Evolutionary conservation across 495 filamentous ascomycete species (phyloP), one percentile per base, ranked within the genome.

Genomic region (Xylaria intraflava): DNA sequence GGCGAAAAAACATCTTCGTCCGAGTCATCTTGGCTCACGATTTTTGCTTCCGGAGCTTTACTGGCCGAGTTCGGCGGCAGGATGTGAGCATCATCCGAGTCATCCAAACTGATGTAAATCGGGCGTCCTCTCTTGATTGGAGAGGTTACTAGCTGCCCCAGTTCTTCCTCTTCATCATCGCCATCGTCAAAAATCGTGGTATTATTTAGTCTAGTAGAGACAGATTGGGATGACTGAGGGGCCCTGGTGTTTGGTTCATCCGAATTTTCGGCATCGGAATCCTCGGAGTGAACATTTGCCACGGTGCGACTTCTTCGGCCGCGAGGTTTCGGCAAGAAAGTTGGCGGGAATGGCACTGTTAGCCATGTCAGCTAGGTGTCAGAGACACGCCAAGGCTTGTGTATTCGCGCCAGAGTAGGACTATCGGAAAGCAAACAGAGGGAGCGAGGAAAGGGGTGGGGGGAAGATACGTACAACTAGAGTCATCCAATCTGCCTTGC

Each of bases 1-100:
- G 62, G 55, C n/a, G 57, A 53, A 31, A 27, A 40, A 35, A 49
- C 31, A 17, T 49, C 52, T 17, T 58, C 58, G 22, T 65, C 60
- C 6, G 57, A 65, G 48, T 60, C 63, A 23, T 58, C 56, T 8
- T 60, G 31, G 17, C 51, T 58, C 2, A 61, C 16, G 3, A 60
- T n/a, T 22, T 27, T 16, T 0, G 38, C 47, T 9, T 49, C 46
- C 10, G 48, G 19, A 19, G 52, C 36, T 38, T 48, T 62, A 8
- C 23, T 43, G 6, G 19, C 11, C 23, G 57, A 49, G 20, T 47
- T 46, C 23, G 36, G 54, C 7, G 51, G n/a, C 8, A 62, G 14
- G 22, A 62, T 53, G 30, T 66, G 66, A 12, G 45, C 53, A 16
- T 59, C 61, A 22, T 65, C 64, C 17, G 55, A 58, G 23, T 60